Evolutionary conservation across 495 filamentous ascomycete genomes (phyloP).

Genomic region (Penicillium bialowiezense): DNA sequence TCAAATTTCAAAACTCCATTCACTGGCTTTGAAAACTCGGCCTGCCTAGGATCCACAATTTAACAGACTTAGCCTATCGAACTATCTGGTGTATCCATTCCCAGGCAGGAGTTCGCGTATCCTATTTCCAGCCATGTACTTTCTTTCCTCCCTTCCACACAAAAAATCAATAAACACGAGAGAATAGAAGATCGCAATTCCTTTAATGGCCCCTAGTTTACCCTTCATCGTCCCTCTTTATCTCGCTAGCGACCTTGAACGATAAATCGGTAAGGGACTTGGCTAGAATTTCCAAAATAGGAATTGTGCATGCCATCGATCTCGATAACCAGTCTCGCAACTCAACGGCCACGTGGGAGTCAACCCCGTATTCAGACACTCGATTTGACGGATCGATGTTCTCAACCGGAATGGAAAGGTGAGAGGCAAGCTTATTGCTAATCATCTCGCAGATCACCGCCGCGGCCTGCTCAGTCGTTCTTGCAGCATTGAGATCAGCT

Average conservation of each 20-base stretch:
- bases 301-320: constrained; percentile 15
- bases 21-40: too few species aligned
- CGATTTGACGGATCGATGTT: constrained; percentile 31
- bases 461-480: constrained; percentile 26
- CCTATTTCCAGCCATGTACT: too few species aligned
- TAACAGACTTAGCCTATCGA: too few species aligned
- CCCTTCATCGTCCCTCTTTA: neutral
- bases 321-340: constrained; percentile 39
- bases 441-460: constrained; percentile 20
- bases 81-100: too few species aligned
- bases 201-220: too few species aligned
- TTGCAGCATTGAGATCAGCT: constrained; percentile 15
- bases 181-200: too few species aligned
- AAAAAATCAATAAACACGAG: too few species aligned
- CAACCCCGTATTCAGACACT: constrained; percentile 39
- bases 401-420: constrained; percentile 32
- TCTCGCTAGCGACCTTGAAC: constrained; percentile 15
- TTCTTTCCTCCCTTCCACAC: too few species aligned
- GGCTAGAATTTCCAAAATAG: constrained; percentile 27
- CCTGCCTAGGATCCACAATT: too few species aligned
- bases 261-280: constrained; percentile 23
- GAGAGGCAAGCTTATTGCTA: constrained; percentile 21
- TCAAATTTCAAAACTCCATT: too few species aligned
- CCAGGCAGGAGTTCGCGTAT: too few species aligned
- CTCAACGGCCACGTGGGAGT: constrained; percentile 47